Base-by-base conservation (phyloP, 2,329 filamentous ascomycete genomes). In the Cyphellophora europaea region DNA sequence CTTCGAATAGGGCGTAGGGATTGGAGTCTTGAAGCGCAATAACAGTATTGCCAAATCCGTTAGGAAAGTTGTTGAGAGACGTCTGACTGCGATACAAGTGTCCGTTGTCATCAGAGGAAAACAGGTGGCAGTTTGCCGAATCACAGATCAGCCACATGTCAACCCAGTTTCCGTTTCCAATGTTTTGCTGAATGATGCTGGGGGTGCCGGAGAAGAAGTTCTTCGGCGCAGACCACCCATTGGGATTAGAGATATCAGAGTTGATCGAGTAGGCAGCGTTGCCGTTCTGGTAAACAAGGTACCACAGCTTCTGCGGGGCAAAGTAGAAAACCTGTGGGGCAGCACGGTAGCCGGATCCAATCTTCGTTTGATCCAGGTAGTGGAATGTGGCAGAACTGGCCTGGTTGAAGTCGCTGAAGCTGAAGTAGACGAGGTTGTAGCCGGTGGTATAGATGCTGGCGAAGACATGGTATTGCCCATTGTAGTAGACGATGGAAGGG, bases 211-310 rank as follows among this genome's bases (percentile, higher is more conserved):
- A 57, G 58, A 75, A 79, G 30, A 80, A 68, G 3, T 72, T 47
- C 52, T 75, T 61, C 6, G 61, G 53, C 0, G 59, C 41, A 2
- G 66, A 68, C 75, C 77, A 81, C 25, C 69, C 62, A 49, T 74
- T 75, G 1, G 62, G 53, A 40, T 75, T 66, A 41, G 69, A 0
- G 74, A 71, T 2, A 76, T 80, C 32, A 56, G 8, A 10, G 15
- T 32, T 55, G 62, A 79, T 80, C 2, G 66, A 66, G 59, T 80
- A 81, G 0, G 74, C 47, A 1, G 65, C 69, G 0, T 69, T 49
- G 2, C 74, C 74, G 74, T 74, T 79, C 53, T 81, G 74, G 49
- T 78, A 71, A n/a, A 73, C 71, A 0, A 80, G 63, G n/a, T 79
- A 58, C 77, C 77, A 81, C 43, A 71, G 54, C 44, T 57, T 63